These are phyloP conservation scores for Raddia guianensis DNA, from an alignment of 176 grass and related monocot species.

Conservation along the genomic window DNA sequence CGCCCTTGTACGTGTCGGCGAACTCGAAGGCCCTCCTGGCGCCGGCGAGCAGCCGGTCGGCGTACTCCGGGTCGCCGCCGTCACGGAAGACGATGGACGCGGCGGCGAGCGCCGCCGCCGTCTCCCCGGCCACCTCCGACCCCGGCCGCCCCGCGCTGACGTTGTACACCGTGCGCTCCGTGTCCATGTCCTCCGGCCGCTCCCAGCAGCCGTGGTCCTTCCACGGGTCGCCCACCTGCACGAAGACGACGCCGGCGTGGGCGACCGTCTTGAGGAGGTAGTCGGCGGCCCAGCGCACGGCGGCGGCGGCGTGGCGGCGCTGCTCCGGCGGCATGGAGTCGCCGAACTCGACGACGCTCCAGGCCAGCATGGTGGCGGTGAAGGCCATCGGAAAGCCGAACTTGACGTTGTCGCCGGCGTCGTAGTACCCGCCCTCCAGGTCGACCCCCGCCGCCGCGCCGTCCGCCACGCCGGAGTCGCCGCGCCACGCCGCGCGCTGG, in stretches of 20 bases:
- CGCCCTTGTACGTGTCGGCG: constrained; percentile 81
- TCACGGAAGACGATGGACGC: constrained; percentile 85
- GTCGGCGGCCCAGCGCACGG: constrained; percentile 80
- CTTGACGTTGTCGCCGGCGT: constrained; percentile 95
- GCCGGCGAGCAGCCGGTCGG: constrained; percentile 53
- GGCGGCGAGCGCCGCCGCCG: constrained; percentile 81
- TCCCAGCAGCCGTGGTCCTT: constrained; percentile 91
- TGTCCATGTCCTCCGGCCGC: constrained; percentile 98
- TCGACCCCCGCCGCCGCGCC: constrained; percentile 67
- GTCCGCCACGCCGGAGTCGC: constrained; percentile 71
- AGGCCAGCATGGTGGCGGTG: constrained; percentile 90
- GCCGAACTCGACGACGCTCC: constrained; percentile 85
- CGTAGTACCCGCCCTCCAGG: constrained; percentile 86
- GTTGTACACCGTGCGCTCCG: constrained; percentile 83
- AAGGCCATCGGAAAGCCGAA: constrained; percentile 97
- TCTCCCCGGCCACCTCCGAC: constrained; percentile 87
- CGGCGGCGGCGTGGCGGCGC: constrained; percentile 52
- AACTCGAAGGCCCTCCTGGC: constrained; percentile 74
- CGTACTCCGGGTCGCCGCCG: constrained; percentile 54
- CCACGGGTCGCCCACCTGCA: constrained; percentile 86
- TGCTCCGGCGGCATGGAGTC: constrained; percentile 66
- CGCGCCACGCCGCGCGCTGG: constrained; percentile 69
- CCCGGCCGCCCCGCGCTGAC: constrained; percentile 62
- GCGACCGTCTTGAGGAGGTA: constrained; percentile 92
- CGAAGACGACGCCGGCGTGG: constrained; percentile 70